These are phyloP conservation scores for Fabrea salina DNA, from an alignment of 169 alveolate species.

Conservation along the genomic window DNA sequence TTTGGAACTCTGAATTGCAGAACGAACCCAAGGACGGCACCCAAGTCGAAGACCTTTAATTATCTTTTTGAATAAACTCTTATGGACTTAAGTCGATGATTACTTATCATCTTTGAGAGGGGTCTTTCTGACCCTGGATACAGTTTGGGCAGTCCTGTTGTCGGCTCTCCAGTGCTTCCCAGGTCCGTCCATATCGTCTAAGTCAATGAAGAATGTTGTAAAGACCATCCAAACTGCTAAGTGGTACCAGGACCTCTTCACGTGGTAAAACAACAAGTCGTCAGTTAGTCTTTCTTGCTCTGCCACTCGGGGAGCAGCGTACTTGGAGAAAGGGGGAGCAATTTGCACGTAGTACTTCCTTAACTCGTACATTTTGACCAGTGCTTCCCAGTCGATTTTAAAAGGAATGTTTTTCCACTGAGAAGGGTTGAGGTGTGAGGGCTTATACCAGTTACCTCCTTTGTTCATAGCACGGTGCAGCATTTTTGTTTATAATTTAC, in stretches of 20 bases:
- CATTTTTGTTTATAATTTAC: not conserved
- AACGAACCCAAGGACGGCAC: slow-evolving; percentile 21
- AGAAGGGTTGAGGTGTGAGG: not conserved
- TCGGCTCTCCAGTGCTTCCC: not conserved
- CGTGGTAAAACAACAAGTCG: slow-evolving; percentile 11
- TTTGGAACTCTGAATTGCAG: slow-evolving; percentile 91
- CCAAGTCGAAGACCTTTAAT: slow-evolving; percentile 26
- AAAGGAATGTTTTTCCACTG: not conserved
- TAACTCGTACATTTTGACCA: not conserved
- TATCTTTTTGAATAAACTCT: not conserved
- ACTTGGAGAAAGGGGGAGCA: slow-evolving; percentile 27
- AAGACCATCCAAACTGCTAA: slow-evolving; percentile 4
- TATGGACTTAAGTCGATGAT: too few species aligned
- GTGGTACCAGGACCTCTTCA: not conserved
- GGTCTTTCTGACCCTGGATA: too few species aligned
- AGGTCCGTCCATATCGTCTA: not conserved
- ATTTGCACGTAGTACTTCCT: not conserved
- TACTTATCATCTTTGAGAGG: too few species aligned
- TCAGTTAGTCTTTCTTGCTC: slow-evolving; percentile 23
- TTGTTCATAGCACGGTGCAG: not conserved
- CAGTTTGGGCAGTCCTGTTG: too few species aligned
- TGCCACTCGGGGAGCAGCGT: not conserved
- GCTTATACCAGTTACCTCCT: slow-evolving; percentile 24
- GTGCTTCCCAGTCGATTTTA: slow-evolving; percentile 1
- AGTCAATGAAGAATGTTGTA: not conserved